Percentiles rank a stretch among this genome's conserved stretches.
Conservation (phyloP, 2,329 filamentous ascomycete genomes). For the Colletotrichum euphorbiae region DNA sequence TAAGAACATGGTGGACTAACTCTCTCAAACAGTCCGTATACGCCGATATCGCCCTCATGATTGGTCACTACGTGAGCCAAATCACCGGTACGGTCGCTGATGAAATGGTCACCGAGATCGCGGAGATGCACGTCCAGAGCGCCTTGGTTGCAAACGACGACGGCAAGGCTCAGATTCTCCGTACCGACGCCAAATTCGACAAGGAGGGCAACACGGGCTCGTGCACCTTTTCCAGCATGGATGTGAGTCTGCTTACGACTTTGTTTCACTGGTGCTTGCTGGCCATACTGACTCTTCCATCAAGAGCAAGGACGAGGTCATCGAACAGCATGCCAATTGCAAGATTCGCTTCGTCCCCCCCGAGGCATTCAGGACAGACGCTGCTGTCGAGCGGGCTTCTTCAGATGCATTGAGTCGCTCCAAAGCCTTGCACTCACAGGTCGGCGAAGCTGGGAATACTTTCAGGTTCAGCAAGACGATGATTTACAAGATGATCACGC, state of each 20-base stretch:
- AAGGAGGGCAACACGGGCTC: conserved; percentile 49
- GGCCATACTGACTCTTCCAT: conserved; percentile 68
- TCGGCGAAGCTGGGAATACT: conserved; percentile 61
- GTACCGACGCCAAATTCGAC: conserved; percentile 69
- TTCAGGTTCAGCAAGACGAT: conserved; percentile 80
- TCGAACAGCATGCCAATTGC: conserved; percentile 52
- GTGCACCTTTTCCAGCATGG: conserved; percentile 14
- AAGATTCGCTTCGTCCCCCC: not conserved
- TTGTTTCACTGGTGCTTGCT: too few species aligned
- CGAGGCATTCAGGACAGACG: not conserved
- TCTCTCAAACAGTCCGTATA: conserved; percentile 48
- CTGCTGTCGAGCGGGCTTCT: not conserved
- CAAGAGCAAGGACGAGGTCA: conserved; percentile 68
- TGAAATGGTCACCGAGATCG: conserved; percentile 71
- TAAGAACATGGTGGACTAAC: not conserved
- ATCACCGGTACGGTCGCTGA: conserved; percentile 67
- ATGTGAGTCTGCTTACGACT: too few species aligned
- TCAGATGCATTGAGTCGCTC: not conserved
- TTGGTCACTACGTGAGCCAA: conserved; percentile 72
- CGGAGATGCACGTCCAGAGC: conserved; percentile 76
- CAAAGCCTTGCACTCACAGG: not conserved
- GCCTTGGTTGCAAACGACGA: conserved; percentile 69
- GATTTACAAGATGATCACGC: conserved; percentile 77
- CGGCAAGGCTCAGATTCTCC: conserved; percentile 66
- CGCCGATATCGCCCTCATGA: conserved; percentile 73